A percentile compares a stretch with the other conserved stretches of the same genome.
phyloP scores from a whole-genome alignment of 202 grass and related monocot species.

The Tripidium arundinaceum region DNA sequence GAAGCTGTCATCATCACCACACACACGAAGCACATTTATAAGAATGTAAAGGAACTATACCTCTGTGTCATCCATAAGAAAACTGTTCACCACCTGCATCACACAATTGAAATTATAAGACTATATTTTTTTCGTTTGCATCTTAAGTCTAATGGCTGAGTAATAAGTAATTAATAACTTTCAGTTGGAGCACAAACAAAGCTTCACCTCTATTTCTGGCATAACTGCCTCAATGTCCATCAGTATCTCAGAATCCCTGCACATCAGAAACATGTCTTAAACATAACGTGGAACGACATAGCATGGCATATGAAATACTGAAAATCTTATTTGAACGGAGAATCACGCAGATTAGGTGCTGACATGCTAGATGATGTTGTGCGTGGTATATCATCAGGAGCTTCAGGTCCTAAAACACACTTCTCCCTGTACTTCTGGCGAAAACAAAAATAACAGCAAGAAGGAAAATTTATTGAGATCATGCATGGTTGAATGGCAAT shows the following conservation, averaged over 20 bases:
- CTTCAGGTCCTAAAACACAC: neutral
- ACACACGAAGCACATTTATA: constrained; percentile 5
- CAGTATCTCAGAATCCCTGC: constrained; percentile 19
- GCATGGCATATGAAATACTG: neutral
- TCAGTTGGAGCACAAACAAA: neutral
- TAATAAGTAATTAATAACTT: neutral
- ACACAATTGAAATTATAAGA: neutral
- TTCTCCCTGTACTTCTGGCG: constrained; percentile 33
- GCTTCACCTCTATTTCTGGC: constrained; percentile 23
- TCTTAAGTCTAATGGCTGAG: neutral
- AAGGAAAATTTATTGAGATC: neutral
- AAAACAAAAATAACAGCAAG: neutral
- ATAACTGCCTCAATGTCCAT: constrained; percentile 4
- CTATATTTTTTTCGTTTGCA: neutral
- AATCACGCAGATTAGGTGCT: constrained; percentile 14
- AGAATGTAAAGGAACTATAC: constrained; percentile 7
- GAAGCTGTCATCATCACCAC: neutral
- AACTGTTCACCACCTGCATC: constrained; percentile 15
- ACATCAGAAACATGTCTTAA: constrained; percentile 10
- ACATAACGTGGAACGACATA: neutral
- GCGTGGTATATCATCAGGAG: neutral
- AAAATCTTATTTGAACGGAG: neutral
- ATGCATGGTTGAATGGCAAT: neutral
- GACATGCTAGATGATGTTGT: constrained; percentile 8
- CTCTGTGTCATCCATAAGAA: constrained; percentile 33